Conservation (phyloP, 2,329 filamentous ascomycete genomes). For the Penicillium sclerotiorum region DNA sequence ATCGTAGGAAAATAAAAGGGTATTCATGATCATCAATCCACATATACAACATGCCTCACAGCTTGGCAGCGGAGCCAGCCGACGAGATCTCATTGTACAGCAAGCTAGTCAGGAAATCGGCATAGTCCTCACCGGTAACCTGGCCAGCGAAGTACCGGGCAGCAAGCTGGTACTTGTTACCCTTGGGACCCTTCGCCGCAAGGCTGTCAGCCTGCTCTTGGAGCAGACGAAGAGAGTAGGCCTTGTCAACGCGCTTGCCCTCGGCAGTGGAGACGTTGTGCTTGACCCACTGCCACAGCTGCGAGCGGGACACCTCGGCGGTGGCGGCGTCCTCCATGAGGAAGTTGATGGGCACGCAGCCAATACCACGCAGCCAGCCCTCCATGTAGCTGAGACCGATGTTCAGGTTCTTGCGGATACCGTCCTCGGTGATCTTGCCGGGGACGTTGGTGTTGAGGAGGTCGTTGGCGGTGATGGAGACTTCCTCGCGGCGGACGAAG, state of each 20-base stretch:
- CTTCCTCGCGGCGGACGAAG: slow-evolving; percentile 86
- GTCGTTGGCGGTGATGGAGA: slow-evolving; percentile 82
- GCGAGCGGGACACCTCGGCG: slow-evolving; percentile 89
- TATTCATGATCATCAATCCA: slow-evolving; percentile 33
- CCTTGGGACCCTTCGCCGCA: slow-evolving; percentile 72
- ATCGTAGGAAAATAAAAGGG: slow-evolving; percentile 11
- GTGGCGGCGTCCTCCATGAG: slow-evolving; percentile 99
- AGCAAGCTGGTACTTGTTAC: slow-evolving; percentile 89
- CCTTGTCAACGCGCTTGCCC: slow-evolving; percentile 91
- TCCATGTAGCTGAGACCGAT: slow-evolving; percentile 99
- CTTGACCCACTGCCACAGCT: slow-evolving; percentile 95
- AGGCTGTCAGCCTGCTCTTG: slow-evolving; percentile 82
- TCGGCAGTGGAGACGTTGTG: slow-evolving; percentile 75
- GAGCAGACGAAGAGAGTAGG: slow-evolving; percentile 82
- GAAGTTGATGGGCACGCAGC: slow-evolving; percentile 96
- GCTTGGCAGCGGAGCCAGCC: slow-evolving; percentile 68
- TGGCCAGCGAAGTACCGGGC: slow-evolving; percentile 91
- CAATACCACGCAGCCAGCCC: slow-evolving; percentile 91
- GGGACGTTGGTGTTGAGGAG: slow-evolving; percentile 98
- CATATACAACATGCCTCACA: slow-evolving; percentile 48
- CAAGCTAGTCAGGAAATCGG: slow-evolving; percentile 87
- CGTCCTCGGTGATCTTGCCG: slow-evolving; percentile 86
- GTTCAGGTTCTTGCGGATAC: slow-evolving; percentile 96
- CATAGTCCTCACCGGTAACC: slow-evolving; percentile 96
- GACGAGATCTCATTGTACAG: slow-evolving; percentile 67